Conservation (phyloP, 331 rosid species). For the Arachis monticola region DNA sequence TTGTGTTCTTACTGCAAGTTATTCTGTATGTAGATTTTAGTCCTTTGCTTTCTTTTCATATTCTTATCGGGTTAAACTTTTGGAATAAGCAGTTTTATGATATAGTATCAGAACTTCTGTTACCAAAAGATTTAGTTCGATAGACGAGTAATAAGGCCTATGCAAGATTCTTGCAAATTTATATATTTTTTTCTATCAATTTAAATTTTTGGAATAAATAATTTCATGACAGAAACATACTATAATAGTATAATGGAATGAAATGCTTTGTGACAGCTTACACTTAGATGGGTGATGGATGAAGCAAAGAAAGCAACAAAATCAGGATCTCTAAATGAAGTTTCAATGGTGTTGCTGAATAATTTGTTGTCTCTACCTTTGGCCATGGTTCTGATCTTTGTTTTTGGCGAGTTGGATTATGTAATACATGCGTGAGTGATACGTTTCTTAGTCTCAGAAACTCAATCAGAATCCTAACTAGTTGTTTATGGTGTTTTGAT, state of each 20-base stretch:
- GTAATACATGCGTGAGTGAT: slow-evolving; percentile 70
- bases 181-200: too few species aligned
- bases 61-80: not conserved
- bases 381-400: slow-evolving; percentile 64
- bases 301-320: slow-evolving; percentile 77
- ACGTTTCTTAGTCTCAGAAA: slow-evolving; percentile 2
- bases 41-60: not conserved
- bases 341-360: slow-evolving; percentile 94
- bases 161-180: too few species aligned
- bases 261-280: slow-evolving; percentile 55
- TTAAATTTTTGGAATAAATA: too few species aligned
- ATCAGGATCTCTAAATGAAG: slow-evolving; percentile 88
- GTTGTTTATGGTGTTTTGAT: not conserved
- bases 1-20: slow-evolving; percentile 81
- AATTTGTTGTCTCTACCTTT: slow-evolving; percentile 81
- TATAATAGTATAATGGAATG: not conserved
- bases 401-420: slow-evolving; percentile 81
- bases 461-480: slow-evolving; percentile 21
- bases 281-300: slow-evolving; percentile 83
- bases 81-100: too few species aligned
- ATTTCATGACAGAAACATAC: too few species aligned
- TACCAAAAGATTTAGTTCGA: too few species aligned
- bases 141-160: too few species aligned
- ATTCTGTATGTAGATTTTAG: slow-evolving; percentile 62
- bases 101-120: too few species aligned